phyloP scores from a whole-genome alignment of 2,329 filamentous ascomycete species.

The Pseudopyrenochaeta lycopersici region DNA sequence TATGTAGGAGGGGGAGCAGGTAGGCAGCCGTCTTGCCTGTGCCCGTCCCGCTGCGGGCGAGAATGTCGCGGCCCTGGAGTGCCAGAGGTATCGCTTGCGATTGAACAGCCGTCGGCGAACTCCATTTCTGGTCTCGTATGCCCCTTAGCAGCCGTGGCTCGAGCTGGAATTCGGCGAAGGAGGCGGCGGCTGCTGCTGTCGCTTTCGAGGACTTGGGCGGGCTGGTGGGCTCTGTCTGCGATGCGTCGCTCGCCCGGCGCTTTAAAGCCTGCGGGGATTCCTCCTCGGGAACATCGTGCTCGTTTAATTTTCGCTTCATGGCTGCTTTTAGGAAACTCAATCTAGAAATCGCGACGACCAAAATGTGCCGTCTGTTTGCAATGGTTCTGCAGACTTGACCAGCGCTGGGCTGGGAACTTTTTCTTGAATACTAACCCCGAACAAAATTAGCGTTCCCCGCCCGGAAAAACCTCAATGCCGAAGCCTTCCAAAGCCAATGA shows the following conservation, averaged over 20 bases:
- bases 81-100: constrained; percentile 86
- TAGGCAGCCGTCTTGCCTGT: constrained; percentile 99
- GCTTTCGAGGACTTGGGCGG: constrained; percentile 22
- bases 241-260: constrained; percentile 32
- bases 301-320: constrained; percentile 60
- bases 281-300: constrained; percentile 56
- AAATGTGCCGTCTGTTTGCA: constrained; percentile 5
- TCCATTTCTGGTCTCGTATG: constrained; percentile 83
- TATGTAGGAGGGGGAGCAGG: constrained; percentile 85
- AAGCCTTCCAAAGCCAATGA: not conserved
- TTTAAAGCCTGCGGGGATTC: constrained; percentile 21
- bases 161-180: constrained; percentile 80
- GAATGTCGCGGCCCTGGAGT: constrained; percentile 85
- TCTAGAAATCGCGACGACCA: not conserved
- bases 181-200: constrained; percentile 36
- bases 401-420: constrained; percentile 22
- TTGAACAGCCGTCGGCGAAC: constrained; percentile 88
- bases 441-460: constrained; percentile 15
- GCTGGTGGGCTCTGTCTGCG: constrained; percentile 24
- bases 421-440: constrained; percentile 19
- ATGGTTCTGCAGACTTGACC: not conserved
- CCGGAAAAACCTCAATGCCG: constrained; percentile 12
- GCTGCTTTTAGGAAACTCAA: constrained; percentile 8
- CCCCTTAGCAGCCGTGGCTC: constrained; percentile 88
- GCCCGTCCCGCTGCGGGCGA: constrained; percentile 92